Base-by-base conservation (phyloP, 208 protist species). In the Porcisia hertigi region DNA sequence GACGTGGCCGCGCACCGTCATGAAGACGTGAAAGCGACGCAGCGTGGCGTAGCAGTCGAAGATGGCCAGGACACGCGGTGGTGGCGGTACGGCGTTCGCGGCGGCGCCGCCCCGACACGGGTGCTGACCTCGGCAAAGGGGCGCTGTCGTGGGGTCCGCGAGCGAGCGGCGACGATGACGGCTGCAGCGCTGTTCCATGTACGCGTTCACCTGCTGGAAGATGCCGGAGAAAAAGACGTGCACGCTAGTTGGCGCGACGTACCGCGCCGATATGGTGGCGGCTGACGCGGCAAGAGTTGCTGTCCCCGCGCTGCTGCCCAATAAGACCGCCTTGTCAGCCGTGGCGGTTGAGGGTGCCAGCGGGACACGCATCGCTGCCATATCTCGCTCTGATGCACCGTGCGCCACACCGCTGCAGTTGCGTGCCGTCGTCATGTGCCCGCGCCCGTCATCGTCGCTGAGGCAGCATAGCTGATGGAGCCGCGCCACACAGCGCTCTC, bases 21-120 rank as follows among this genome's bases (percentile, higher is more conserved):
- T 92, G 78, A 86, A 94, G 62, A 88, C 77, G n/a, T 92, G 77
- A 76, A 94, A 92, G 43, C 86, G 81, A 36, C 83, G 81, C 8
- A 94, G 81, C 4, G 73, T 78, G n/a, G 69, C 70, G 79, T 92
- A 92, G 64, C 74, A 76, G 59, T 92, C 86, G 76, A 94, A 94
- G 36, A 94, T 71, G 18, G 71, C 84, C 1, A 94, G 79, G 3
- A 87, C 65, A 1, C 92, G 82, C 9, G 75, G 75, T 5, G 73
- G 77, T 0, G 52, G 8, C 25, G 69, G 45, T 55, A 39, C 45
- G 3, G 54, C 57, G 57, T 62, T 25, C 25, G 11, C 25, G 16
- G 59, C 59, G 23, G 34, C 3, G 34, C 16, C 54, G 53, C 74
- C 65, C 43, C 74, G 23, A 53, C 45, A 14, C 47, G 34, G 58